Percentiles rank a stretch among this genome's conserved stretches.
Evolutionary conservation across 2,329 filamentous ascomycete genomes (phyloP).

Genomic region (Drechslera avenae): DNA sequence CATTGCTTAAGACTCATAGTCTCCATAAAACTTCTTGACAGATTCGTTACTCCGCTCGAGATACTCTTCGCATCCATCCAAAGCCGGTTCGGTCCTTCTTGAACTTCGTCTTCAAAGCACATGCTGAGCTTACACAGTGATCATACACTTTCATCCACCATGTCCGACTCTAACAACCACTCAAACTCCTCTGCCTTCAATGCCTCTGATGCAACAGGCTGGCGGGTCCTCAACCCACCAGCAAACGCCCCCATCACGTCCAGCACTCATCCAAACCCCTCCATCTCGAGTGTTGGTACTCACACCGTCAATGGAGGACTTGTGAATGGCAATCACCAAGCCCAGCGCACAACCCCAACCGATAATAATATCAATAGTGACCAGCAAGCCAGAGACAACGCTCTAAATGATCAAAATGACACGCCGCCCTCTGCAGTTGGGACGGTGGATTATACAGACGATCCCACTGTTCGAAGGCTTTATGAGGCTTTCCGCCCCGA

Average conservation of each 20-base stretch:
- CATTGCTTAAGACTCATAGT: too few species aligned
- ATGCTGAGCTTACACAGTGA: neutral
- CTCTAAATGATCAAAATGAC: neutral
- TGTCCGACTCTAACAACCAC: slow-evolving; percentile 1
- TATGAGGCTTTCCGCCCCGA: slow-evolving; percentile 2
- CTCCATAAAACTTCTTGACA: too few species aligned
- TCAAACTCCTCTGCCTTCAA: neutral
- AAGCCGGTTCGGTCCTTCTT: too few species aligned
- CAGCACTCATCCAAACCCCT: neutral
- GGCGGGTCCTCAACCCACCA: neutral
- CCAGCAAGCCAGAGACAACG: neutral
- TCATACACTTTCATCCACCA: neutral
- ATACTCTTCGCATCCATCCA: too few species aligned
- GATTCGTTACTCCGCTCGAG: too few species aligned
- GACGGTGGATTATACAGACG: neutral
- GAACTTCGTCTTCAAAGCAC: neutral
- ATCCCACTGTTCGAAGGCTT: slow-evolving; percentile 1
- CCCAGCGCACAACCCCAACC: neutral
- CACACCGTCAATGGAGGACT: neutral
- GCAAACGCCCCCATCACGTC: neutral
- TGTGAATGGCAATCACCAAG: slow-evolving; percentile 2
- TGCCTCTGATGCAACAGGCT: neutral
- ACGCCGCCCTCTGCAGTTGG: neutral
- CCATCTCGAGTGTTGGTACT: neutral
- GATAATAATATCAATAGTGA: neutral